Evolutionary conservation across 1,139 yeast genomes (phyloP).

Genomic region (Geotrichum bryndzae): DNA sequence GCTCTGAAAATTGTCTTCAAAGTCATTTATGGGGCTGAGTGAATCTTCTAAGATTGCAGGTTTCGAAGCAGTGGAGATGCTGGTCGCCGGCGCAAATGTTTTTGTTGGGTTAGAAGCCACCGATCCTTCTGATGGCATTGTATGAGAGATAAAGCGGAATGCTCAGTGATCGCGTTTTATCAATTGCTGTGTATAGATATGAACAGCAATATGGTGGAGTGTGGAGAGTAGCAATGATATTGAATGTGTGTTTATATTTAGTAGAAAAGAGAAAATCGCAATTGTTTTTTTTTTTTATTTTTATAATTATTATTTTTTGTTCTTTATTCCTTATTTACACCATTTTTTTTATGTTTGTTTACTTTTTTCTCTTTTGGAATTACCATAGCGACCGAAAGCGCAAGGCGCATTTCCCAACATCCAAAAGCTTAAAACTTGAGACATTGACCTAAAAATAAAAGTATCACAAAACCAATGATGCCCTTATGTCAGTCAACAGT

Average conservation of each 20-base stretch:
- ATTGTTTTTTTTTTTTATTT: background rate
- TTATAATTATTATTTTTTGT: background rate
- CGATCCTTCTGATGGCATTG: slow-evolving; percentile 1
- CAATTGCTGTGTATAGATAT: background rate
- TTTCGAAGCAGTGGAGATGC: slow-evolving; percentile 8
- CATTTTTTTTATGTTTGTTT: background rate
- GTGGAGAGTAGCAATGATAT: background rate
- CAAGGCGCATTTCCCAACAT: background rate
- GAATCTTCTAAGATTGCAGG: background rate
- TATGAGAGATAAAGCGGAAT: background rate
- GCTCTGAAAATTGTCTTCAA: slow-evolving; percentile 26
- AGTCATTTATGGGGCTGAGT: background rate
- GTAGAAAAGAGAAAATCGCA: background rate
- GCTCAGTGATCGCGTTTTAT: background rate
- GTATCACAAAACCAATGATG: background rate
- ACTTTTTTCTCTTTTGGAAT: background rate
- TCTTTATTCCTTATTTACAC: background rate
- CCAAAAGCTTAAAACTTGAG: background rate
- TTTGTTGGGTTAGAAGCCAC: background rate
- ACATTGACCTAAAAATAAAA: background rate
- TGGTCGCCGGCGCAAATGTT: slow-evolving; percentile 17
- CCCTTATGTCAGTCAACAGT: background rate
- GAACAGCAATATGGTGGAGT: background rate
- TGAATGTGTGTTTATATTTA: background rate
- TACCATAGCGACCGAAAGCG: background rate